A percentile compares a stretch with the other conserved stretches of the same genome.
Conservation (phyloP, 169 alveolate species). For the Perkinsus olseni region DNA sequence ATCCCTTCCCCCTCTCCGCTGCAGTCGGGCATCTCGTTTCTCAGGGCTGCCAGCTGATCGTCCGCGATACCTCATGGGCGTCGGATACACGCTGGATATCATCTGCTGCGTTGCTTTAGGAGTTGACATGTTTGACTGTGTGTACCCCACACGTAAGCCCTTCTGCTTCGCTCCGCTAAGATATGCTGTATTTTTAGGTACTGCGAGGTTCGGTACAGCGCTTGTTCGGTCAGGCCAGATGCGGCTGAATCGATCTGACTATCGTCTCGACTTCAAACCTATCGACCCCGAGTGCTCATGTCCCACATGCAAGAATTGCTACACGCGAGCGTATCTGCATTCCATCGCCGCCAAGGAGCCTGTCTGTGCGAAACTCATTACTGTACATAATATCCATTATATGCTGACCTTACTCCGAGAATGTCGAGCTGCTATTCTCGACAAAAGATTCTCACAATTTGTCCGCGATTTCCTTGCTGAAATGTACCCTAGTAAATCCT, state of each 20-base stretch:
- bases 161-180: neutral
- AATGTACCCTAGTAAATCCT: neutral
- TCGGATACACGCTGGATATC: constrained; percentile 94
- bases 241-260: constrained; percentile 52
- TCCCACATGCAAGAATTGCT: constrained; percentile 73
- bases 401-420: constrained; percentile 21
- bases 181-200: constrained; percentile 16
- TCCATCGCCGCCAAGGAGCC: constrained; percentile 49
- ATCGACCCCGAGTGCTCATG: constrained; percentile 83
- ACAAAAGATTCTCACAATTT: neutral
- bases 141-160: constrained; percentile 83
- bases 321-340: constrained; percentile 78
- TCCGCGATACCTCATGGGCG: constrained; percentile 97
- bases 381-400: constrained; percentile 81
- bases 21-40: too few relatives aligned
- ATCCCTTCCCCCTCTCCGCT: neutral
- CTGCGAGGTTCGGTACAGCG: constrained; percentile 96
- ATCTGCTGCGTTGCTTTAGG: constrained; percentile 93
- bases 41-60: constrained; percentile 56
- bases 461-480: constrained; percentile 5
- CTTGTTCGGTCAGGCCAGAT: constrained; percentile 58
- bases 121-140: constrained; percentile 98
- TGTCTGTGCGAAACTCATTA: constrained; percentile 39
- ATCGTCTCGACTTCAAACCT: constrained; percentile 65
- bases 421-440: neutral